phyloP scores from a whole-genome alignment of 1,284 basidiomycete genomes.

The Apiotrichum sp. region DNA sequence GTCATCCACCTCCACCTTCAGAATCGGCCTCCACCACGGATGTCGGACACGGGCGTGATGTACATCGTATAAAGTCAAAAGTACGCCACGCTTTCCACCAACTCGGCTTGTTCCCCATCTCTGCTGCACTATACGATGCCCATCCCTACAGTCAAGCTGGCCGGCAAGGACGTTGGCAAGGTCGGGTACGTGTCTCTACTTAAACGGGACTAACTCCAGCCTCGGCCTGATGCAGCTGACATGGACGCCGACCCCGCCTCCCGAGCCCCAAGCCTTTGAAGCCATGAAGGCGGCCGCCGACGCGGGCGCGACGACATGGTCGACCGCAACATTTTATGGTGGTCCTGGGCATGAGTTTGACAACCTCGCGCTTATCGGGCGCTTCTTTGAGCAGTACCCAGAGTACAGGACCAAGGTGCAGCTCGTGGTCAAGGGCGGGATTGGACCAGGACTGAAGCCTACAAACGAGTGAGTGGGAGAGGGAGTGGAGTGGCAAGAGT shows the following conservation, averaged over 20 bases:
- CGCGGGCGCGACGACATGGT: conserved; percentile 51
- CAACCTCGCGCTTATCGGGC: conserved; percentile 40
- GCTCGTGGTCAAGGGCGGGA: conserved; percentile 53
- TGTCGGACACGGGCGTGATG: too few relatives aligned
- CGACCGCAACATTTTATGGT: conserved; percentile 45
- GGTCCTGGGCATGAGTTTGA: conserved; percentile 21
- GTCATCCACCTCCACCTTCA: too few relatives aligned
- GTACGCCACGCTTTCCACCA: too few relatives aligned
- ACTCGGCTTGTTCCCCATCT: too few relatives aligned
- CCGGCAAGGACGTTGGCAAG: conserved; percentile 30
- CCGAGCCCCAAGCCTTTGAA: conserved; percentile 58
- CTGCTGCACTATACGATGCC: conserved; percentile 3
- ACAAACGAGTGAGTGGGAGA: conserved; percentile 12
- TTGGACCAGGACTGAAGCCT: conserved; percentile 15
- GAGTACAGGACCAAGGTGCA: conserved; percentile 54
- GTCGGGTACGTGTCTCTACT: conserved; percentile 24
- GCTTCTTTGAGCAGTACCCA: conserved; percentile 50
- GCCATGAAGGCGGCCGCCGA: conserved; percentile 59
- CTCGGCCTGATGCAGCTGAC: conserved; percentile 57
- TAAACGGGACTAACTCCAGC: conserved; percentile 1
- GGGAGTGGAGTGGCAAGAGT: too few relatives aligned
- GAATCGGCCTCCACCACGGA: too few relatives aligned
- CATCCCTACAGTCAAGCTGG: conserved; percentile 27
- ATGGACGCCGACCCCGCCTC: conserved; percentile 47
- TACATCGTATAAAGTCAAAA: too few relatives aligned